A percentile compares a stretch with the other conserved stretches of the same genome.
phyloP scores from a whole-genome alignment of 257 asterid genomes.

The Avicennia marina region DNA sequence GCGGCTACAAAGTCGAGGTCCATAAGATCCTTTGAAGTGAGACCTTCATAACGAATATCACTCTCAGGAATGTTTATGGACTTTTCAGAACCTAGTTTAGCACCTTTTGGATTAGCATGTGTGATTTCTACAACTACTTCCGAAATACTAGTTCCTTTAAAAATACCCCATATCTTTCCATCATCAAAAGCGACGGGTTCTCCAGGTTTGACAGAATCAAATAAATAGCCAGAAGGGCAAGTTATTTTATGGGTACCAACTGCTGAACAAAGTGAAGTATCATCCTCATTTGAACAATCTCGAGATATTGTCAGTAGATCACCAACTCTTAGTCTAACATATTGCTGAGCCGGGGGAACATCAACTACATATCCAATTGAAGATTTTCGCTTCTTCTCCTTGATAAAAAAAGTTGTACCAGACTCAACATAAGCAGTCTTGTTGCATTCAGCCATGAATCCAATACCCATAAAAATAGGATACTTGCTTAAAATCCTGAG shows the following conservation, averaged over 20 bases:
- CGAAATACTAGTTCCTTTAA: conserved; percentile 54
- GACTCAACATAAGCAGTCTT: conserved; percentile 56
- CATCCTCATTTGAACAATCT: conserved; percentile 42
- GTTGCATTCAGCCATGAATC: conserved; percentile 57
- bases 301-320: conserved; percentile 58
- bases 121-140: conserved; percentile 65
- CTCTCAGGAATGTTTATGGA: conserved; percentile 71
- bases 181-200: conserved; percentile 73
- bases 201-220: conserved; percentile 73
- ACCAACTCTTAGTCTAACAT: conserved; percentile 51
- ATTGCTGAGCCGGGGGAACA: conserved; percentile 56
- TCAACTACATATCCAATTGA: conserved; percentile 46
- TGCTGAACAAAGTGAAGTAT: conserved; percentile 27
- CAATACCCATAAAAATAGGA: conserved; percentile 57
- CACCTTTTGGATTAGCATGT: conserved; percentile 61
- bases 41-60: conserved; percentile 63
- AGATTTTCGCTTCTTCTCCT: conserved; percentile 38
- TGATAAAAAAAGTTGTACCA: conserved; percentile 42
- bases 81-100: conserved; percentile 68
- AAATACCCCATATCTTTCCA: conserved; percentile 71
- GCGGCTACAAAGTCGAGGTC: conserved; percentile 71
- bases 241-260: conserved; percentile 42
- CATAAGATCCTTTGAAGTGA: conserved; percentile 63
- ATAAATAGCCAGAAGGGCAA: conserved; percentile 65
- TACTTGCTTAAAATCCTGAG: conserved; percentile 45